Percentiles rank a stretch among this genome's conserved stretches.
phyloP scores from a whole-genome alignment of 129 eudicot species.

The Erigeron canadensis region DNA sequence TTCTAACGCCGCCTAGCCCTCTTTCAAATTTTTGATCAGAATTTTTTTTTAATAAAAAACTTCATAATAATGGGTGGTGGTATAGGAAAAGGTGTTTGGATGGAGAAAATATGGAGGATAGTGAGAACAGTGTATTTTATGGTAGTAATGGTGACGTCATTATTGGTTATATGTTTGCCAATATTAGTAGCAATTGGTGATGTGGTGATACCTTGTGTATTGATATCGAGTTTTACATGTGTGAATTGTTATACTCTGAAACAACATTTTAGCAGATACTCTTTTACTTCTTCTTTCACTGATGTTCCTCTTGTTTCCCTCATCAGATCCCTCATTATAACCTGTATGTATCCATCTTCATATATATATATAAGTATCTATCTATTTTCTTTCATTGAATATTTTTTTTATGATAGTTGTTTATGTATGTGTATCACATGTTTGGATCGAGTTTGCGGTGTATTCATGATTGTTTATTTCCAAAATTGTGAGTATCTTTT shows the following conservation, averaged over 20 bases:
- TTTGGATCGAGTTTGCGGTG: no score
- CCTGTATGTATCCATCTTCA: constrained; percentile 46
- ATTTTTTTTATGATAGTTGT: neutral
- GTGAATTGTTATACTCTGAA: constrained; percentile 60
- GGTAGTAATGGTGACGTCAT: constrained; percentile 83
- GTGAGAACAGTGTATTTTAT: constrained; percentile 67
- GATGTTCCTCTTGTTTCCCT: constrained; percentile 87
- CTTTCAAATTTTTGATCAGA: constrained; percentile 3
- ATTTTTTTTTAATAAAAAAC: no score
- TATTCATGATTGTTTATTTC: no score
- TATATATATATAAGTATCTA: no score
- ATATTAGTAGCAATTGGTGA: constrained; percentile 74
- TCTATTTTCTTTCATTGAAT: neutral
- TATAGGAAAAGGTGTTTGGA: constrained; percentile 44
- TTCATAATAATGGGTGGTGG: no score
- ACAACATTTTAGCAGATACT: constrained; percentile 69
- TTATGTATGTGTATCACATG: no score
- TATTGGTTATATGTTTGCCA: constrained; percentile 64
- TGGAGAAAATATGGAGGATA: constrained; percentile 65
- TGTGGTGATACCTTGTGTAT: constrained; percentile 58
- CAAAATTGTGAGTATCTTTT: no score
- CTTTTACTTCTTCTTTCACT: constrained; percentile 70
- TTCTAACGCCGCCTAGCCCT: constrained; percentile 47
- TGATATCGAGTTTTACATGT: constrained; percentile 81
- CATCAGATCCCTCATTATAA: constrained; percentile 85